Evolutionary conservation across 1,139 yeast genomes (phyloP), one percentile per base, ranked within the genome.

Genomic region (Debaryomyces coudertii): DNA sequence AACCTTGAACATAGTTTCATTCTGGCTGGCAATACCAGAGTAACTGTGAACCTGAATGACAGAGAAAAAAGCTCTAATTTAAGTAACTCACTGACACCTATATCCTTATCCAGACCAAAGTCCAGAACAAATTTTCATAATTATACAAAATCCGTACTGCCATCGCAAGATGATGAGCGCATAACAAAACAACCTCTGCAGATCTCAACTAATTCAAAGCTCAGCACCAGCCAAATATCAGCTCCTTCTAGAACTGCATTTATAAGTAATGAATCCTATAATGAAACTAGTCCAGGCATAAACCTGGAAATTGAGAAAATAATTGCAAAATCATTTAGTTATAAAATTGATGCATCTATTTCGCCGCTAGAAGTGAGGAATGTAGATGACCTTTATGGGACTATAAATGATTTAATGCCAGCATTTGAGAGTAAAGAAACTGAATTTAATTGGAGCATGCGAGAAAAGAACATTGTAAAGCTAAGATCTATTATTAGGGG

Each of bases 381-480:
- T 37, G 43, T 52, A 1, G 60, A 61, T 8, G 52, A 53, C 1
- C 48, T 73, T 20, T 47, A 53, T 30, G 47, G 46, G 11, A 47
- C 53, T 5, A 44, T 63, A 8, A 52, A 55, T 9, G 59, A 57
- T 1, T 50, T 66, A 31, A 22, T 50, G 1, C 63, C 69, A 1
- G 63, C 64, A 12, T 89, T 93, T 58, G 77, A 76, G n/a, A 85
- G 84, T 1, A 90, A 85, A 56, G 99, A 95, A 63, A 86, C 96
- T 0, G 99, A 95, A 60, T 77, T 76, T 50, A 93, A 93, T 60
- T 93, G 99, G 99, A 68, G 74, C 22, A 57, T 61, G 1, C 76
- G 99, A 57, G 97, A 92, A 56, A 76, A 77, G 47, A 71, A 70
- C 46, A 77, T 90, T 2, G 57, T 77, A 1, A 76, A 73, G 44